These are phyloP conservation scores for Spironucleus salmonicida DNA, from an alignment of 208 protist species.

Conservation along the genomic window DNA sequence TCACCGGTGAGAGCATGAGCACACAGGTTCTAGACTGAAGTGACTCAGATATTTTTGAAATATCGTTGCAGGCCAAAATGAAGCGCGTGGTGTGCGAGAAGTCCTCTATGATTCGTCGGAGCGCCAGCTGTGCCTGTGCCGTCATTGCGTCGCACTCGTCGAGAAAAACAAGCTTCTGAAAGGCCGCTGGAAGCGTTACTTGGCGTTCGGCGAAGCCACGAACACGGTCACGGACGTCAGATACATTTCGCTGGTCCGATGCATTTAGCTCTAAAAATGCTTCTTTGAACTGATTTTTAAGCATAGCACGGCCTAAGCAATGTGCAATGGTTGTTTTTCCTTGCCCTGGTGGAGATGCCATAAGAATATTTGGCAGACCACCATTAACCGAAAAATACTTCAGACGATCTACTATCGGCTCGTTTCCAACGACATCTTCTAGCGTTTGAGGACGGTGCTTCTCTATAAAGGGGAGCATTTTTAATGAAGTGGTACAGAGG, in stretches of 20 bases:
- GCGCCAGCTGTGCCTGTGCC: slow-evolving; percentile 46
- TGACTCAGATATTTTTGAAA: slow-evolving; percentile 94
- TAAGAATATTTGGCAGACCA: slow-evolving; percentile 36
- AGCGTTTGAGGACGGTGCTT: slow-evolving; percentile 31
- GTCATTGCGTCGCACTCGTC: slow-evolving; percentile 65
- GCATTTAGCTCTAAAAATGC: slow-evolving; percentile 38
- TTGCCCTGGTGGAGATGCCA: slow-evolving; percentile 23
- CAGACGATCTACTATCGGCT: slow-evolving; percentile 22
- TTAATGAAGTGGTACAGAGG: too few relatives aligned
- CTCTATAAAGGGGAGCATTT: slow-evolving; percentile 29
- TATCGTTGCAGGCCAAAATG: slow-evolving; percentile 94
- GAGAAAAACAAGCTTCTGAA: slow-evolving; percentile 56
- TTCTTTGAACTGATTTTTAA: slow-evolving; percentile 15
- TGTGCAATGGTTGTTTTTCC: slow-evolving; percentile 39
- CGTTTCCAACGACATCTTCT: slow-evolving; percentile 39
- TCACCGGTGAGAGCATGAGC: slow-evolving; percentile 57
- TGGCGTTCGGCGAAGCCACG: slow-evolving; percentile 34
- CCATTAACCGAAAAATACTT: slow-evolving; percentile 24
- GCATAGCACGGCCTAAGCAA: slow-evolving; percentile 27
- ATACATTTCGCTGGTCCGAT: slow-evolving; percentile 38
- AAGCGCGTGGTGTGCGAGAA: slow-evolving; percentile 61
- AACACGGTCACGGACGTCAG: slow-evolving; percentile 29
- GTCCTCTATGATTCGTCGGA: slow-evolving; percentile 37
- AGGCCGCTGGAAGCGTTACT: slow-evolving; percentile 26
- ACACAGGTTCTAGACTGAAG: slow-evolving; percentile 82